phyloP scores from a whole-genome alignment of 2,329 filamentous ascomycete species.

The Fusarium pilosicola region DNA sequence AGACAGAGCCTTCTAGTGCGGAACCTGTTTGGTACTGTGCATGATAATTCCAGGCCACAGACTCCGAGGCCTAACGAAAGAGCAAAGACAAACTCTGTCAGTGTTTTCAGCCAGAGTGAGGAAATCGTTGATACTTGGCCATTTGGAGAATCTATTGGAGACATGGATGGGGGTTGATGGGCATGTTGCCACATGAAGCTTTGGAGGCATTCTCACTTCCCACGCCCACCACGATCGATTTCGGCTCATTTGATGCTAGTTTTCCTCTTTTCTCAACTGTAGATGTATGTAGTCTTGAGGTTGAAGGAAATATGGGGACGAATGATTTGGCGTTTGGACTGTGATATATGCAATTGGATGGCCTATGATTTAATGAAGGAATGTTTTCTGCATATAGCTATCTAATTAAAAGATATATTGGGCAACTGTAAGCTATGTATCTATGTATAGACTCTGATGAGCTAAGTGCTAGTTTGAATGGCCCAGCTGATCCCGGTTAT shows the following conservation, averaged over 20 bases:
- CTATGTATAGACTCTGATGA: too few relatives aligned
- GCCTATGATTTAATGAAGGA: too few relatives aligned
- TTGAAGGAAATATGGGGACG: not conserved
- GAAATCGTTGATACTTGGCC: not conserved
- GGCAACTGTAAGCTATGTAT: too few relatives aligned
- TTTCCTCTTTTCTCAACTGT: not conserved
- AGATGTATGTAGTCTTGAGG: not conserved
- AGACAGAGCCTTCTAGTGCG: not conserved
- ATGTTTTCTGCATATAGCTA: too few relatives aligned
- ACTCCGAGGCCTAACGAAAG: not conserved
- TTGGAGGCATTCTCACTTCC: not conserved
- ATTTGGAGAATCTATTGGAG: not conserved
- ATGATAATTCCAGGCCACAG: not conserved
- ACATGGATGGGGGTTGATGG: not conserved
- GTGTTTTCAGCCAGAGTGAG: not conserved
- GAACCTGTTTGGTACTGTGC: not conserved
- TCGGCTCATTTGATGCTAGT: not conserved
- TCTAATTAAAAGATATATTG: too few relatives aligned
- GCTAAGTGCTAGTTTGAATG: not conserved
- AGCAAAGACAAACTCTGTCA: accelerated
- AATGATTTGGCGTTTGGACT: not conserved
- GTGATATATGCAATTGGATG: not conserved
- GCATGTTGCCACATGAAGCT: not conserved
- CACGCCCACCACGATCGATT: not conserved
- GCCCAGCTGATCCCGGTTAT: not conserved